Evolutionary conservation across 2,329 filamentous ascomycete genomes (phyloP), one percentile per base, ranked within the genome.

Genomic region (Diaporthe eres): DNA sequence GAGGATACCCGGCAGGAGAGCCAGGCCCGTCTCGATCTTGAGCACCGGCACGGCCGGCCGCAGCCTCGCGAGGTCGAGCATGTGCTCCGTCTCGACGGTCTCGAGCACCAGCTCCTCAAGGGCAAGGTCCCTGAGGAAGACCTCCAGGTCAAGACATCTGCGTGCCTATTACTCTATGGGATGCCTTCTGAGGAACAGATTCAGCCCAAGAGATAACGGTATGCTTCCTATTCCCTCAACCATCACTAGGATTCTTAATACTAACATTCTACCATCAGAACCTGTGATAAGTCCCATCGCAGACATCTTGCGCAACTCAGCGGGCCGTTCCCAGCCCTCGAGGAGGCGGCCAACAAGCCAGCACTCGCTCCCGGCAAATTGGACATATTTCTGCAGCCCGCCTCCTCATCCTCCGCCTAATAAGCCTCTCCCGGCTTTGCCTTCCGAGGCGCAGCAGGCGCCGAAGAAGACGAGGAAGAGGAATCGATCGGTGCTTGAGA

Each of bases 101-200:
- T 65, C 71, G 37, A 73, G 67, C 55, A 65, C 44, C 63, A 60
- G 47, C 71, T 49, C 49, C 9, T 67, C 71, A 42, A 77, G 73
- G 55, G 61, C 73, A 17, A 61, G 73, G 34, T 75, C 73, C 22
- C 71, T 77, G 53, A 71, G 75, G 57, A 74, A 74, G 47, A 70
- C 67, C 19, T 72, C 74, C 5, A 47, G 75, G 34, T 72, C 75
- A 22, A 71, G 75, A 71, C 75, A 77, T 55, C 73, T 77, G 47
- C 61, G 75, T n/a, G 55, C 75, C 9, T 77, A 77, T 15, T 77
- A 77, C 73, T 77, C 75, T 0, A 74, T 75, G 61, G 73, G 75
- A 25, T 65, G 31, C 4, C 73, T 77, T 3, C 39, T 75, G 47
- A 51, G 73, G 60, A 55, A 57, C 8, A 65, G 53, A 5, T 55